These are phyloP conservation scores for Dryas alaskensis DNA, from an alignment of 306 rosid species.

Conservation along the genomic window DNA sequence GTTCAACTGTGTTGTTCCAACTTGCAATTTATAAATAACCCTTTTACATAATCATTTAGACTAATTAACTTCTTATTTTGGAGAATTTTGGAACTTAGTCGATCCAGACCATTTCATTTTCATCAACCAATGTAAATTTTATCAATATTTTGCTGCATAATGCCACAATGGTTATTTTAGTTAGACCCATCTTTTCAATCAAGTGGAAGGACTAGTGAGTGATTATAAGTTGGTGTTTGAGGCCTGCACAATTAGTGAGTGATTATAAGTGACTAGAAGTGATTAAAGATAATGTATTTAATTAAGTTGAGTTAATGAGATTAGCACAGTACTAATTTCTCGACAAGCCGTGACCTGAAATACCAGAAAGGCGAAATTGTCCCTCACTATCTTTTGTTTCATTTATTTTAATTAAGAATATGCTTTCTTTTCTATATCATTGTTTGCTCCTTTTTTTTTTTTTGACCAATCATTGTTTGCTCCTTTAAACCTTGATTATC, in stretches of 20 bases:
- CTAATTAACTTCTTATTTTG: neutral
- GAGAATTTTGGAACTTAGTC: neutral
- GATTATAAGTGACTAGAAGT: neutral
- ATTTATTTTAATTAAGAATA: neutral
- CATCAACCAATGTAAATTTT: neutral
- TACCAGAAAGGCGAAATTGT: slow-evolving; percentile 9
- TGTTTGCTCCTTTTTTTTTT: neutral
- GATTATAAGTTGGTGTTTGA: neutral
- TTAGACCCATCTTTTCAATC: neutral
- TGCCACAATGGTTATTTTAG: neutral
- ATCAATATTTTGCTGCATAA: neutral
- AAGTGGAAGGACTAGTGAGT: neutral
- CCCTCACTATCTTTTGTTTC: slow-evolving; percentile 15
- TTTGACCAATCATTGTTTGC: neutral
- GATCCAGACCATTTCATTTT: neutral
- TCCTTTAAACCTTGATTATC: neutral
- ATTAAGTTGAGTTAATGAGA: neutral
- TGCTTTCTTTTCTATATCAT: neutral
- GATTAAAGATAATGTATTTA: neutral
- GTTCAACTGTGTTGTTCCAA: slow-evolving; percentile 2
- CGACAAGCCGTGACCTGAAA: slow-evolving; percentile 8
- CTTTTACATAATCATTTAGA: neutral
- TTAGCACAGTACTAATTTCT: neutral
- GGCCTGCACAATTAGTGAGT: neutral
- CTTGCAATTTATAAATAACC: slow-evolving; percentile 1